Evolutionary conservation across 176 grass and related monocot species (phyloP).

Genomic region (Leersia perrieri): DNA sequence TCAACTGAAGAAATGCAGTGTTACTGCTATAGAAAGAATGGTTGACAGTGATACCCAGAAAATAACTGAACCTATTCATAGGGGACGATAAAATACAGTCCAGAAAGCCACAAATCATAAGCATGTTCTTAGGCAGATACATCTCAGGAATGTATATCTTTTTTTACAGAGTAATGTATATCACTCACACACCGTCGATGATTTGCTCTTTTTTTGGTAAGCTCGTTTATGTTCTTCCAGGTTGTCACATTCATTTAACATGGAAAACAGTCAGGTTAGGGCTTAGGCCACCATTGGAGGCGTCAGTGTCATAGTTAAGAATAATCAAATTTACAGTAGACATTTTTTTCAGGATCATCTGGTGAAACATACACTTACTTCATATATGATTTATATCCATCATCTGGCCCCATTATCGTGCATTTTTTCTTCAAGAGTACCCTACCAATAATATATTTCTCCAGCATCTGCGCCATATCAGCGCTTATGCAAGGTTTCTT

Average conservation of each 20-base stretch:
- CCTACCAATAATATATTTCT: not conserved
- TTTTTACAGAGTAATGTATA: not conserved
- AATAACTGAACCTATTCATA: not conserved
- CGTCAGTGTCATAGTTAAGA: not conserved
- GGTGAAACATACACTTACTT: not conserved
- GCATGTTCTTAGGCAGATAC: not conserved
- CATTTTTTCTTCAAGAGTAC: not conserved
- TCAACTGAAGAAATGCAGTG: not conserved
- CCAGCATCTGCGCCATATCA: constrained; percentile 17
- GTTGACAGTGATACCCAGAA: not conserved
- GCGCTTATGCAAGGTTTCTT: not conserved
- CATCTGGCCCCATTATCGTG: constrained; percentile 14
- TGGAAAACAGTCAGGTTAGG: not conserved
- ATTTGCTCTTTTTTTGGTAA: not conserved
- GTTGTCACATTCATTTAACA: not conserved
- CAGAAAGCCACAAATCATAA: not conserved
- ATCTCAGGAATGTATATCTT: not conserved
- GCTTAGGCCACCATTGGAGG: not conserved
- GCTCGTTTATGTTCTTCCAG: not conserved
- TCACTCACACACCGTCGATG: not conserved
- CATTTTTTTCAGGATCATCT: not conserved
- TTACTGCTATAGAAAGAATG: not conserved
- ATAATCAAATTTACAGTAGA: not conserved
- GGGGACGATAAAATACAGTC: not conserved
- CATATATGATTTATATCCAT: not conserved